Evolutionary conservation across 2,329 filamentous ascomycete species (phyloP).

Genomic region (Pestalotiopsis sp.): DNA sequence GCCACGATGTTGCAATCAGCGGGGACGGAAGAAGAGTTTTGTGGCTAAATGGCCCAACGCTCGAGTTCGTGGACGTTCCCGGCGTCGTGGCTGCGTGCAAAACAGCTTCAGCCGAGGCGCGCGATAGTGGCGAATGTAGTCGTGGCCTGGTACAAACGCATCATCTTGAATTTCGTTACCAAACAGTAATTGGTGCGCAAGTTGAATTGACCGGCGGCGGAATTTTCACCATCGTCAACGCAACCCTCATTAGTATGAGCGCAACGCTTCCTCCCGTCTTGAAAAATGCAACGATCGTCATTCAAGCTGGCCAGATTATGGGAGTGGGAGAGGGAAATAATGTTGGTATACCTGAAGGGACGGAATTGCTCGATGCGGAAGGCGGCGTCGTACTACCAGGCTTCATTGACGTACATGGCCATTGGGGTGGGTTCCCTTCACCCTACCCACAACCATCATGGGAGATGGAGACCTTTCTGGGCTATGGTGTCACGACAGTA

Average conservation of each 20-base stretch:
- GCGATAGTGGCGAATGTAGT: background rate
- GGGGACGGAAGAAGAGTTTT: background rate
- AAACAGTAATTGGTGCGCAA: background rate
- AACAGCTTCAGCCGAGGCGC: background rate
- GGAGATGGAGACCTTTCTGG: background rate
- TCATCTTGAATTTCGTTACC: background rate
- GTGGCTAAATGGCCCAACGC: background rate
- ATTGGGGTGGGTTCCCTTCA: background rate
- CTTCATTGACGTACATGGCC: background rate
- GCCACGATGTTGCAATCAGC: background rate
- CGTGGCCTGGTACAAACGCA: background rate
- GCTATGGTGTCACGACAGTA: background rate
- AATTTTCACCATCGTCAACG: background rate
- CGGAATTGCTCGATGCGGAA: background rate
- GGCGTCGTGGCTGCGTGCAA: background rate
- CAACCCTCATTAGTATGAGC: background rate
- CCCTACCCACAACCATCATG: background rate
- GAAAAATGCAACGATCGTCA: background rate
- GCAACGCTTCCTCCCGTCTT: background rate
- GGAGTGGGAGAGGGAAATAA: background rate
- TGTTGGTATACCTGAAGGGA: background rate
- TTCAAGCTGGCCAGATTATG: background rate
- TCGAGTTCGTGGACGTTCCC: background rate
- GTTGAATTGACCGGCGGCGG: background rate
- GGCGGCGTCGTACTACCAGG: background rate